These are phyloP conservation scores for Alternaria triticimaculans DNA, from an alignment of 2,329 filamentous ascomycete species.

Conservation along the genomic window DNA sequence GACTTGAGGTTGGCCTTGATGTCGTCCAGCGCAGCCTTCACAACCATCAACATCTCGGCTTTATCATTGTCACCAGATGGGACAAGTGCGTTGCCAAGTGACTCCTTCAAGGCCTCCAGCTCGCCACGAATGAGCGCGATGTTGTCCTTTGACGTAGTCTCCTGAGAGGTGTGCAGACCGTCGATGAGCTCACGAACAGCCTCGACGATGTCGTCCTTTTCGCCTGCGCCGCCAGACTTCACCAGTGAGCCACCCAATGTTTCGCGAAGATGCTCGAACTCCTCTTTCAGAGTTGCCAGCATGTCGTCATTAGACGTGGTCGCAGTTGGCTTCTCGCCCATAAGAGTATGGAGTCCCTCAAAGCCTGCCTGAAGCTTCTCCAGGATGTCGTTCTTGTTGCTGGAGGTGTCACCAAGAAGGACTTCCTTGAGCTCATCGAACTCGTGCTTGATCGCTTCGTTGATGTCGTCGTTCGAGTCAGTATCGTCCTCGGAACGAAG, in stretches of 20 bases:
- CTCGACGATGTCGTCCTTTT: slow-evolving; percentile 74
- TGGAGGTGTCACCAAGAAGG: slow-evolving; percentile 67
- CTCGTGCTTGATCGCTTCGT: slow-evolving; percentile 78
- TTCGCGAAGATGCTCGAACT: slow-evolving; percentile 68
- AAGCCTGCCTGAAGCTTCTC: slow-evolving; percentile 64
- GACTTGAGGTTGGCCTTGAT: slow-evolving; percentile 41
- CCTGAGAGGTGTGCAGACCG: slow-evolving; percentile 51
- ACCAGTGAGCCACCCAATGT: slow-evolving; percentile 61
- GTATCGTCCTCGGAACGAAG: slow-evolving; percentile 45
- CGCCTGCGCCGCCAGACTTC: slow-evolving; percentile 52
- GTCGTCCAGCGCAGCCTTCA: slow-evolving; percentile 48
- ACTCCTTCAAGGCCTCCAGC: slow-evolving; percentile 53
- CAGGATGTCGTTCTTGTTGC: slow-evolving; percentile 67
- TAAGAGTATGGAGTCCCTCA: slow-evolving; percentile 55
- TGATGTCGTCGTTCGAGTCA: slow-evolving; percentile 55
- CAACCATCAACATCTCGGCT: slow-evolving; percentile 51
- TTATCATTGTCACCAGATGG: slow-evolving; percentile 46
- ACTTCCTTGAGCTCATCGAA: slow-evolving; percentile 82
- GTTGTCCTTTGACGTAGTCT: slow-evolving; percentile 50
- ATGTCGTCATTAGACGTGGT: slow-evolving; percentile 53
- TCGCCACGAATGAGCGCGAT: slow-evolving; percentile 53
- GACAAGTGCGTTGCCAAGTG: slow-evolving; percentile 52
- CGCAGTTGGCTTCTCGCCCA: slow-evolving; percentile 44
- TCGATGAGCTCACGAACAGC: slow-evolving; percentile 62
- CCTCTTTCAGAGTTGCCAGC: slow-evolving; percentile 60